Evolutionary conservation across 2,329 filamentous ascomycete species (phyloP), one percentile per base, ranked within the genome.

Genomic region (Verticillium klebahnii): DNA sequence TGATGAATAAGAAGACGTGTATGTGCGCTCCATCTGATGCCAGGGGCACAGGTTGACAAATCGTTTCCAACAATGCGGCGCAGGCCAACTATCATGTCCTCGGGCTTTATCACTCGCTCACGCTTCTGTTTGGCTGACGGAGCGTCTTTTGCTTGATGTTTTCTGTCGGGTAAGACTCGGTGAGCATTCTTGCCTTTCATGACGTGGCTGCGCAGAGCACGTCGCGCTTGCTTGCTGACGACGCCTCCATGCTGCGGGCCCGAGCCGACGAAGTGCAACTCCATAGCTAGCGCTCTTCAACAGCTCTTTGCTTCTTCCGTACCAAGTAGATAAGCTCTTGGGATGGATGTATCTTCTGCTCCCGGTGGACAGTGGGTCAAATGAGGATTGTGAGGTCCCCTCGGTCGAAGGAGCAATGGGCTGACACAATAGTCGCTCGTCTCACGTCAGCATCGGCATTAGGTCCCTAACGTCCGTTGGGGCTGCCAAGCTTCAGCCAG

Each of bases 171-270:
- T 14, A 36, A 3, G 14, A 36, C 34, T 6, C 34, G 34, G 9
- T 50, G 17, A 23, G 39, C 56, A 52, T 63, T 63, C 63, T 58
- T 64, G 15, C 61, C 64, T 57, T 64, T 63, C 64, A 66, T 63
- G 1, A 62, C 64, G 64, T 66, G 63, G 60, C 64, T 66, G 55
- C 63, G 63, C 19, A 66, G 62, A 34, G 37, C 34, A 19, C 50
- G 50, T 34, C 63, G 39, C 2, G 64, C 61, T n/a, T 59, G 56
- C 19, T 32, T 39, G 37, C 63, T 63, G 40, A 63, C 55, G 56
- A 34, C 34, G n/a, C 40, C 40, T 1, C 40, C 7, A 3, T 23
- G 17, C n/a, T 12, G 40, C 19, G 40, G n/a, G n/a, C 7, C 19
- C 11, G 17, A n/a, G 39, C 19, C 25, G 19, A 50, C 40, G 11